These are phyloP conservation scores for Fraxinus floribunda DNA, from an alignment of 305 asterid species.

Conservation along the genomic window DNA sequence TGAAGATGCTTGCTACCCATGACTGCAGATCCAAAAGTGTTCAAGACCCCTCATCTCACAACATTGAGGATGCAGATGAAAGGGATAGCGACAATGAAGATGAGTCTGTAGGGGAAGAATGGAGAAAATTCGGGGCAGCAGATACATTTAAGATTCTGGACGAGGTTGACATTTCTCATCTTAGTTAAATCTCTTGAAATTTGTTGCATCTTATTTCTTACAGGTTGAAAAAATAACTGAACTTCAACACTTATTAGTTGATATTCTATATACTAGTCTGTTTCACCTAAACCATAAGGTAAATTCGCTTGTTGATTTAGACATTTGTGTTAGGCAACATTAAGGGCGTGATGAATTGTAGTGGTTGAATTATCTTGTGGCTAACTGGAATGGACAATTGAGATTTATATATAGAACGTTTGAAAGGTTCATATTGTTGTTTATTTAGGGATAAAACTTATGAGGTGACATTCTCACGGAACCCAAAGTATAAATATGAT, in stretches of 20 bases:
- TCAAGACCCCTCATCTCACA: conserved; percentile 45
- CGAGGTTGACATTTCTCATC: conserved; percentile 70
- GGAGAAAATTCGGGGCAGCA: conserved; percentile 89
- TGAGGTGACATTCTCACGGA: not conserved
- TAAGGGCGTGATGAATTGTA: not conserved
- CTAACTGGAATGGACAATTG: not conserved
- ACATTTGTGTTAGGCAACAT: not conserved
- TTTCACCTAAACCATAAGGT: not conserved
- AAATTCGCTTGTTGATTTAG: not conserved
- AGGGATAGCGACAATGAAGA: conserved; percentile 56
- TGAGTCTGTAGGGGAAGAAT: conserved; percentile 48
- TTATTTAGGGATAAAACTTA: not conserved
- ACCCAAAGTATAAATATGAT: not conserved
- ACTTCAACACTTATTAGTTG: not conserved
- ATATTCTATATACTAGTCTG: not conserved
- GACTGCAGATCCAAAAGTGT: conserved; percentile 55
- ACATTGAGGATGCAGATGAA: conserved; percentile 39
- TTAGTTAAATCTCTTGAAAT: conserved; percentile 43
- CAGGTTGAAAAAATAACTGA: not conserved
- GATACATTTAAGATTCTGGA: conserved; percentile 79
- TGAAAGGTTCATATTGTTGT: not conserved
- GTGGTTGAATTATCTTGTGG: not conserved
- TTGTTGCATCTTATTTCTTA: not conserved
- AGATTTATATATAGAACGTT: not conserved
- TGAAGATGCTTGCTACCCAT: conserved; percentile 68